Percentiles rank a stretch among this genome's conserved stretches.
Conservation (phyloP, 805 yeast species). For the Zygosaccharomyces bisporus region DNA sequence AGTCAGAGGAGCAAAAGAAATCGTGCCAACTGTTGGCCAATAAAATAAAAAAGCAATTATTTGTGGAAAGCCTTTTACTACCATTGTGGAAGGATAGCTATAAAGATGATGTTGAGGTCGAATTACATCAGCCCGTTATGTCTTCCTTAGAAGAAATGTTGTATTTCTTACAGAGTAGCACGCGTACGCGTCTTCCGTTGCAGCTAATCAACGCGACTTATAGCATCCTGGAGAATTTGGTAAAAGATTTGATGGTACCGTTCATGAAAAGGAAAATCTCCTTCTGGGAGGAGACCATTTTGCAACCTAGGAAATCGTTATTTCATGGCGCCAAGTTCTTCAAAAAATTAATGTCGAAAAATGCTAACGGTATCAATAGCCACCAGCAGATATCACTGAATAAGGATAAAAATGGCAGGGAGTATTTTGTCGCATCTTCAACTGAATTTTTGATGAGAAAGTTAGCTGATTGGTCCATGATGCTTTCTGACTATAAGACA, state of each 20-base stretch:
- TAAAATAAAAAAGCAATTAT: constrained; percentile 41
- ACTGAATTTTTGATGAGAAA: constrained; percentile 74
- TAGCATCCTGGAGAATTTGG: constrained; percentile 24
- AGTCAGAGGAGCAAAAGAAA: constrained; percentile 43
- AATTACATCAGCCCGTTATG: constrained; percentile 34
- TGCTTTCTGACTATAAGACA: constrained; percentile 82
- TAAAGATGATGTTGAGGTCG: constrained; percentile 11
- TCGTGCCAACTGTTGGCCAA: constrained; percentile 39
- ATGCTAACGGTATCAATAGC: constrained; percentile 18
- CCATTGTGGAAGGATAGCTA: constrained; percentile 28
- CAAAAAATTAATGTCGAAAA: constrained; percentile 36
- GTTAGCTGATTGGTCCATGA: constrained; percentile 88
- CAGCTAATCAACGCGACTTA: constrained; percentile 25
- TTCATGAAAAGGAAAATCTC: constrained; percentile 82
- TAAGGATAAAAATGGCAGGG: constrained; percentile 48
- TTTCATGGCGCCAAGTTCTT: constrained; percentile 65
- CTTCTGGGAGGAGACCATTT: constrained; percentile 78
- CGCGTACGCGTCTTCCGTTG: constrained; percentile 18
- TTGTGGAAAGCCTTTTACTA: constrained; percentile 33
- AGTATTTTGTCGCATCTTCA: constrained; percentile 57
- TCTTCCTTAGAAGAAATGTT: constrained; percentile 28
- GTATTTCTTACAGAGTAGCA: constrained; percentile 16
- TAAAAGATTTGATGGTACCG: constrained; percentile 47
- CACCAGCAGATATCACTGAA: constrained; percentile 26
- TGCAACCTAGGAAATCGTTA: constrained; percentile 71